Conservation (phyloP, 768 basidiomycete genomes). For the Pisolithus marmoratus region DNA sequence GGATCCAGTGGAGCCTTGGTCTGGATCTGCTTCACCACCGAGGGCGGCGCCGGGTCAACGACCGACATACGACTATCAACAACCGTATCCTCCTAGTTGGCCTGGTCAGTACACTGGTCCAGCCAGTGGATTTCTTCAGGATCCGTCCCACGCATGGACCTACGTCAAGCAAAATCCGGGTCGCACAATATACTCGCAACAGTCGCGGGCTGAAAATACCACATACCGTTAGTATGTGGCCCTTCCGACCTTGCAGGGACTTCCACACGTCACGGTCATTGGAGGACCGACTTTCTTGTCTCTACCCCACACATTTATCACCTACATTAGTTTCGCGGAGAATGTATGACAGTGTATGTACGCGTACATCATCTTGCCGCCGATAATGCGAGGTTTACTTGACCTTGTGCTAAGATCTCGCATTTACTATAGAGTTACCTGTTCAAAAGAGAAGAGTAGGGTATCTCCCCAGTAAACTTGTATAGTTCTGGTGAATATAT, state of each 20-base stretch:
- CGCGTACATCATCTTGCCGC: not conserved
- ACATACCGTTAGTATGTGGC: constrained; percentile 18
- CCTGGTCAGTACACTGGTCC: constrained; percentile 43
- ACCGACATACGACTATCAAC: constrained; percentile 17
- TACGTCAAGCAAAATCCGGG: constrained; percentile 42
- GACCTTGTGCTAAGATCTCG: not conserved
- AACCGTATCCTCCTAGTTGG: constrained; percentile 21
- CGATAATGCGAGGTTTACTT: not conserved
- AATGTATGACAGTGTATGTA: not conserved
- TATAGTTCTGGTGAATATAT: no score
- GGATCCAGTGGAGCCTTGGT: constrained; percentile 20
- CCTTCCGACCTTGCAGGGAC: not conserved
- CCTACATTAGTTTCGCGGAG: not conserved
- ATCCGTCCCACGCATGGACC: constrained; percentile 33
- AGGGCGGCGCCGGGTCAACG: constrained; percentile 9
- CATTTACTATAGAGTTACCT: not conserved
- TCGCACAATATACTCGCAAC: constrained; percentile 60
- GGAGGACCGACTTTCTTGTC: not conserved
- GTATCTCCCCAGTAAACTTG: no score
- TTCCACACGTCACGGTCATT: not conserved
- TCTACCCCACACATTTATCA: not conserved
- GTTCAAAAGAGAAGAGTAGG: not conserved
- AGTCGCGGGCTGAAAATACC: constrained; percentile 31
- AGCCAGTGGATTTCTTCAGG: constrained; percentile 45
- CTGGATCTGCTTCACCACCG: constrained; percentile 20